Percentiles rank a stretch among this genome's conserved stretches.
phyloP scores from a whole-genome alignment of 2,329 filamentous ascomycete species.

The Rasamsonia emersonii region DNA sequence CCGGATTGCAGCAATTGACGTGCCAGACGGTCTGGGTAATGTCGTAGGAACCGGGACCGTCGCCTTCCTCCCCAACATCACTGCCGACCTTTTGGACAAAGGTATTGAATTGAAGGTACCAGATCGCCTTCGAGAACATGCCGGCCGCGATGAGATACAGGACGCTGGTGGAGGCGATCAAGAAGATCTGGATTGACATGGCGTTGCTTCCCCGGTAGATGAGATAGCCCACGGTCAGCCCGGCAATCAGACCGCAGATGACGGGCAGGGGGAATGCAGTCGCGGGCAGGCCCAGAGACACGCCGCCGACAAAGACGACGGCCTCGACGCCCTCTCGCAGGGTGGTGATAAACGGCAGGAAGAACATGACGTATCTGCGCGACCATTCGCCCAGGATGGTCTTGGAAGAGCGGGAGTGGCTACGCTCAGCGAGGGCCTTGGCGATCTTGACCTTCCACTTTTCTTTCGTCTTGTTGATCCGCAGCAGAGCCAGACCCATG shows the following conservation, averaged over 20 bases:
- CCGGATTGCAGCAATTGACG: conserved; percentile 73
- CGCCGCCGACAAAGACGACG: conserved; percentile 77
- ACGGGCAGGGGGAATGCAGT: conserved; percentile 70
- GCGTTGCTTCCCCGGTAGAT: conserved; percentile 64
- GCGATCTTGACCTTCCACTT: conserved; percentile 83
- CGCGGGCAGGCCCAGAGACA: conserved; percentile 67
- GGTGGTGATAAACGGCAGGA: conserved; percentile 81
- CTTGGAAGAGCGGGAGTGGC: conserved; percentile 27
- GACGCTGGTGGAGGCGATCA: conserved; percentile 74
- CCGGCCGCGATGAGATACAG: conserved; percentile 78
- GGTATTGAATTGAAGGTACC: conserved; percentile 60
- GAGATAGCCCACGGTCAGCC: conserved; percentile 58
- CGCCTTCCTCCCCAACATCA: conserved; percentile 53
- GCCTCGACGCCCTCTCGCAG: conserved; percentile 78
- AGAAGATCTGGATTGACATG: conserved; percentile 63
- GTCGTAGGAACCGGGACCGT: conserved; percentile 69
- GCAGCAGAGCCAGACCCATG: conserved; percentile 71
- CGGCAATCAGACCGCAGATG: conserved; percentile 61
- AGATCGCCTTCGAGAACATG: conserved; percentile 68
- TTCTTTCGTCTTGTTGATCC: conserved; percentile 72
- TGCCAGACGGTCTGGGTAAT: conserved; percentile 74
- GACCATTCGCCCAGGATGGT: conserved; percentile 47
- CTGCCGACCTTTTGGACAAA: conserved; percentile 51
- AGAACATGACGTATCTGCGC: conserved; percentile 81
- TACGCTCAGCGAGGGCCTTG: conserved; percentile 54